Base-by-base conservation (phyloP, 2,329 filamentous ascomycete genomes). In the Trichoderma sp. region DNA sequence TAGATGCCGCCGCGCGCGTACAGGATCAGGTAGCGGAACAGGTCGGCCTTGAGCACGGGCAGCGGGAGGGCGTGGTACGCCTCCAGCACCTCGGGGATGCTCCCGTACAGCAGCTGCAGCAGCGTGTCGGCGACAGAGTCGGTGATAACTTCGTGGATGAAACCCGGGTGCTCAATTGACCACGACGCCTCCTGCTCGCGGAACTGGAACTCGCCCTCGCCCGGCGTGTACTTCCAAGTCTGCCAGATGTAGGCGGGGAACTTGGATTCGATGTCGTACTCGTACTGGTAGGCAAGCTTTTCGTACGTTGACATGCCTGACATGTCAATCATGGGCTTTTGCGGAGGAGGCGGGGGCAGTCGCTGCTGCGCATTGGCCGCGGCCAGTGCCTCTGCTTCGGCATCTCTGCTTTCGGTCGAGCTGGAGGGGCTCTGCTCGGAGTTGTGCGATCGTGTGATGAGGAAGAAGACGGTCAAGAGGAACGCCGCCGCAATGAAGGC, bases 161-260 rank as follows among this genome's bases (percentile, higher is more conserved):
- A 99, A 27, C 92, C 92, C 0, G 95, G 96, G 83, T 99, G 95
- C 80, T 93, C 86, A 79, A 94, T 89, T 9, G 94, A 93, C 97
- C 97, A 99, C 77, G 93, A 95, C 16, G 94, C 94, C 85, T 98
- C 97, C 76, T 95, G 89, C 64, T 93, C 91, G 77, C 95, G 92
- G 82, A 98, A 95, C 24, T 88, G 85, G 82, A 99, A 99, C 77
- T 94, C 89, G 68, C 91, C 88, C 27, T 94, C 93, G 1, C 92
- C 90, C 0, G 96, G 95, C 1, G 91, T 94, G 81, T 91, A 93
- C 84, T 97, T 98, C 97, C 97, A 99, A 16, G 97, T 99, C 88
- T 99, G 97, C 97, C 97, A 99, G 82, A 99, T 97, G 87, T 98
- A 98, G 75, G 95, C 95, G 3, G 97, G 97, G 84, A 98, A 98